Evolutionary conservation across 1,284 basidiomycete species (phyloP).

Genomic region (Rhodotorula mucilaginosa): DNA sequence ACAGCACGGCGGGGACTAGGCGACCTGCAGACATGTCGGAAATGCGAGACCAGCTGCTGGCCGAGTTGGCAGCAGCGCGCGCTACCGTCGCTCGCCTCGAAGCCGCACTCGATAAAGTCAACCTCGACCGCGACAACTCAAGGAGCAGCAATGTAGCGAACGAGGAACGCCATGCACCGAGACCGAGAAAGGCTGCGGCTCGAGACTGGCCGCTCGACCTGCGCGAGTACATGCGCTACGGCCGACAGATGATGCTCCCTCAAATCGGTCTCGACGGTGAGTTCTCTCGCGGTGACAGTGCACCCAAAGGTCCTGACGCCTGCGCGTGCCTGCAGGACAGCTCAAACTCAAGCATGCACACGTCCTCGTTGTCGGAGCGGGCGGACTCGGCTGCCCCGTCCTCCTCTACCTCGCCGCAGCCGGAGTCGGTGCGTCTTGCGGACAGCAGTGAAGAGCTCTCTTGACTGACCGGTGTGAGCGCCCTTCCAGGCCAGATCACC

Average conservation of each 20-base stretch:
- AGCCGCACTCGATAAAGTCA: constrained; percentile 8
- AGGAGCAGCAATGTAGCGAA: too few species aligned
- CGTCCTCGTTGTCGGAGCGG: constrained; percentile 87
- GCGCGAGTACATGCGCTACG: constrained; percentile 83
- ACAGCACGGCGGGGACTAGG: too few species aligned
- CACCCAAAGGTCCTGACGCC: too few species aligned
- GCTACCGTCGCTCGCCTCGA: constrained; percentile 15
- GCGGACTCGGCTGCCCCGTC: constrained; percentile 92
- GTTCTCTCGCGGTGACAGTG: neutral
- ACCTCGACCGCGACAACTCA: neutral
- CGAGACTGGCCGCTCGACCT: constrained; percentile 46
- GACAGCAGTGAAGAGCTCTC: too few species aligned
- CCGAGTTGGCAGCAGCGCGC: constrained; percentile 11
- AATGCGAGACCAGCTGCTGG: neutral
- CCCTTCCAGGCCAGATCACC: constrained; percentile 57
- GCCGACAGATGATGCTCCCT: constrained; percentile 93
- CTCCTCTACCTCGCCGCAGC: constrained; percentile 89
- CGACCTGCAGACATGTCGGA: too few species aligned
- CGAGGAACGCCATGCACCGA: neutral
- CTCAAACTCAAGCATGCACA: constrained; percentile 70
- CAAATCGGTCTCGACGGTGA: constrained; percentile 79
- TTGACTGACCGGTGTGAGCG: too few species aligned
- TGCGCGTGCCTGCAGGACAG: constrained; percentile 68
- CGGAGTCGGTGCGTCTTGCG: constrained; percentile 68
- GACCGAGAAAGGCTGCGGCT: neutral